Base-by-base conservation (phyloP, 2,329 filamentous ascomycete species). In the Karstenula rhodostoma region DNA sequence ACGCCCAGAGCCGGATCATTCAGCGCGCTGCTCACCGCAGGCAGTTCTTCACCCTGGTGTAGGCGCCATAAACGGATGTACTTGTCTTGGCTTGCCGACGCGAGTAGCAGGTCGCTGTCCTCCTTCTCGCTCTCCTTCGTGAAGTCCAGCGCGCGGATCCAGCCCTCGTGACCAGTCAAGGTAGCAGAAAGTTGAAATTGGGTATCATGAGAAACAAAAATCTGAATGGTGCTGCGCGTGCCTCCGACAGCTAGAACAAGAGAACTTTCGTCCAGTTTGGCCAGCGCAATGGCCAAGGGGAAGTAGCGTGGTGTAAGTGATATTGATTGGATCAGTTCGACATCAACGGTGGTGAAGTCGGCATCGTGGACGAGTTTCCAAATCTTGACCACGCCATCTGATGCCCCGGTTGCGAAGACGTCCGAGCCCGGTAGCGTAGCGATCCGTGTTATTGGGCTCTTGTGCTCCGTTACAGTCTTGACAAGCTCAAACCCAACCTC, bases 1-100 rank as follows among this genome's bases (percentile, higher is more conserved):
- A 85, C 84, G 15, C 86, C 87, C 5, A 84, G 69, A 22, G 85
- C 50, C 10, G 87, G 84, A 61, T 90, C 87, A 12, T 82, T 79
- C 5, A 86, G 82, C 1, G 84, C 82, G 7, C 79, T 81, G 42
- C 84, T 85, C 52, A 85, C 81, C 0, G 83, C 79, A 1, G 89
- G 88, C 1, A 91, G 79, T 35, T 89, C 86, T 60, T 85, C 85
- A 35, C 92, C 92, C 62, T 86, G 82, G 65, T 91, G 91, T 37
- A 99, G 81, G 59, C 94, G 88, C 95, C 95, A 99, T 37, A 99
- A 85, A 43, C 95, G 90, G 60, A 98, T 90, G 72, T 98, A 99
- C 79, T 96, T 97, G 78, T 99, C 95, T 77, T 99, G 95, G 74
- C 94, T 98, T 23, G 94, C 94, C 12, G 94, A 98, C 0, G 94